These are phyloP conservation scores for Cladophialophora chaetospira DNA, from an alignment of 2,329 filamentous ascomycete species.

Conservation along the genomic window DNA sequence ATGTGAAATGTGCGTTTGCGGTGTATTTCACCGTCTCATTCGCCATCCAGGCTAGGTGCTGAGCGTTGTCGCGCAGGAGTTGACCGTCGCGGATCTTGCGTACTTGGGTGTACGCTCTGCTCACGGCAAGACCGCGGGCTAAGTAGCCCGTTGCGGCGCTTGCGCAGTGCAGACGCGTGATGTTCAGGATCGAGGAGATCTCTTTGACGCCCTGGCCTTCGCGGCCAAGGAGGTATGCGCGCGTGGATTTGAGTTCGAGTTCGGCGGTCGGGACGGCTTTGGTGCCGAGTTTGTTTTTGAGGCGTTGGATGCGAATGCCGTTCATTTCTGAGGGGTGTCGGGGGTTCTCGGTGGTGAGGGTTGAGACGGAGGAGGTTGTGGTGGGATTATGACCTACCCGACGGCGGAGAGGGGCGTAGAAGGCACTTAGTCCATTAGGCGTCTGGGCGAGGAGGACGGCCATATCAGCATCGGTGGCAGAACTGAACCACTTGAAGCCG, in stretches of 20 bases:
- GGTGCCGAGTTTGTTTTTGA: conserved; percentile 75
- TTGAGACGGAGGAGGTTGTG: background rate
- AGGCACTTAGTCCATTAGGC: conserved; percentile 58
- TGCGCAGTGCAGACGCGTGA: conserved; percentile 56
- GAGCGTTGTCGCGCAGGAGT: conserved; percentile 42
- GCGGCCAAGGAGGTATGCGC: conserved; percentile 66
- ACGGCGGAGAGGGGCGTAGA: conserved; percentile 62
- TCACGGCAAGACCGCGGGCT: conserved; percentile 45
- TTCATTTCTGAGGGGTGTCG: conserved; percentile 46
- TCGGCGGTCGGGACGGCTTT: conserved; percentile 71
- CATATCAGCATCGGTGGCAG: conserved; percentile 66
- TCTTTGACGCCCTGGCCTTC: conserved; percentile 68
- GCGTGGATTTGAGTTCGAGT: conserved; percentile 64
- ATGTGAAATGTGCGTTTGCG: conserved; percentile 25
- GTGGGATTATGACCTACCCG: conserved; percentile 1
- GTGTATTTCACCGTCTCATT: conserved; percentile 36
- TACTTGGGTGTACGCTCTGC: conserved; percentile 45
- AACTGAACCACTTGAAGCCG: conserved; percentile 74
- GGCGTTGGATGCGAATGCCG: conserved; percentile 66
- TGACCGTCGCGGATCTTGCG: conserved; percentile 42
- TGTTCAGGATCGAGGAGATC: conserved; percentile 68
- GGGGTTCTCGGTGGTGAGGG: background rate
- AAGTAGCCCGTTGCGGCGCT: conserved; percentile 42
- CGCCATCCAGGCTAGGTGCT: conserved; percentile 38
- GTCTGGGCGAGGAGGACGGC: conserved; percentile 66